These are phyloP conservation scores for Pulveroboletus sp. DNA, from an alignment of 768 basidiomycete genomes.

Conservation along the genomic window DNA sequence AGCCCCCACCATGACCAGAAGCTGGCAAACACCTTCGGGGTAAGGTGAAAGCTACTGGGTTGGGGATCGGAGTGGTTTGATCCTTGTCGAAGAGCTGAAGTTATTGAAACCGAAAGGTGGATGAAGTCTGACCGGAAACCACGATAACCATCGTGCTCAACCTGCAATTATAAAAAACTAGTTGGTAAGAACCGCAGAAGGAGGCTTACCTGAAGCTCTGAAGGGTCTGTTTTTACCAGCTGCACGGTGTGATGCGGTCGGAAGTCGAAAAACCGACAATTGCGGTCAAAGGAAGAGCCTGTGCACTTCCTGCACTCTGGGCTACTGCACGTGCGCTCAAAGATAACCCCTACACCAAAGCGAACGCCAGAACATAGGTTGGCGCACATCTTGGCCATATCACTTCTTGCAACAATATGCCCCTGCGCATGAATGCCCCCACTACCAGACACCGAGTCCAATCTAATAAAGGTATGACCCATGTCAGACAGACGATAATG, in stretches of 20 bases:
- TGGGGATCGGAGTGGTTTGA: constrained; percentile 15
- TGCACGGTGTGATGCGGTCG: constrained; percentile 73
- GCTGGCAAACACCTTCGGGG: constrained; percentile 78
- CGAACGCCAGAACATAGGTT: constrained; percentile 80
- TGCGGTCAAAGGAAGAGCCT: constrained; percentile 63
- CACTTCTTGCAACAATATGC: constrained; percentile 18
- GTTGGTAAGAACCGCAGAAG: background rate
- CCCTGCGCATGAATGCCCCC: constrained; percentile 19
- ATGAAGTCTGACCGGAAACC: constrained; percentile 93
- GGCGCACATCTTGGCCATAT: constrained; percentile 71
- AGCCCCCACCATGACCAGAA: constrained; percentile 92
- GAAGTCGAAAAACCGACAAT: constrained; percentile 78
- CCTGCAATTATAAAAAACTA: constrained; percentile 27
- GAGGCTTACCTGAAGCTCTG: constrained; percentile 45
- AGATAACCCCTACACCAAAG: constrained; percentile 77
- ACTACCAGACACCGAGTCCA: constrained; percentile 12
- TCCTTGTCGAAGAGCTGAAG: constrained; percentile 49
- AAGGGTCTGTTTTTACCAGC: constrained; percentile 44
- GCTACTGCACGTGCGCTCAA: constrained; percentile 75
- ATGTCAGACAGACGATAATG: background rate
- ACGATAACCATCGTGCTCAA: constrained; percentile 66
- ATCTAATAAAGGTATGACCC: constrained; percentile 12
- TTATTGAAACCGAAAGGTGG: constrained; percentile 84
- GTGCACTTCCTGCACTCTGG: constrained; percentile 58
- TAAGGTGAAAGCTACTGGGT: constrained; percentile 77